phyloP scores from a whole-genome alignment of 2,329 filamentous ascomycete species.

The Colletotrichum siamense region DNA sequence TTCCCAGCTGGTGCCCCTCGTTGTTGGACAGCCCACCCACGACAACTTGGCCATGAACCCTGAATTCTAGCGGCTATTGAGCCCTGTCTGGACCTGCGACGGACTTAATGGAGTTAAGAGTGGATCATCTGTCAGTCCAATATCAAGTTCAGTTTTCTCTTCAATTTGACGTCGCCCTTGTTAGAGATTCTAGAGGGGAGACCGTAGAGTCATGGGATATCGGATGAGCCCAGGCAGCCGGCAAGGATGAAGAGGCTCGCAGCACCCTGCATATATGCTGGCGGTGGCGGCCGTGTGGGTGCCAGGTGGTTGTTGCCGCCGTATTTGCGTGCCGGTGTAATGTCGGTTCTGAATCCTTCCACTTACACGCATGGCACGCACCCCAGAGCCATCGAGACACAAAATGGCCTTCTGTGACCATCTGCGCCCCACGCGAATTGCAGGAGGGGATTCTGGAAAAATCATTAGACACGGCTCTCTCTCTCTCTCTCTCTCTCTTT shows the following conservation, averaged over 20 bases:
- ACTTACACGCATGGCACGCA: neutral
- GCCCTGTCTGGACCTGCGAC: constrained; percentile 4
- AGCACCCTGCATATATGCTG: neutral
- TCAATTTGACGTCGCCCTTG: neutral
- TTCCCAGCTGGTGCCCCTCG: neutral
- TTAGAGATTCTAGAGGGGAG: neutral
- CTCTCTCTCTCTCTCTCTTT: neutral
- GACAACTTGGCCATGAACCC: constrained; percentile 1
- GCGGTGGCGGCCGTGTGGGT: neutral
- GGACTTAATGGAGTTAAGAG: constrained; percentile 15
- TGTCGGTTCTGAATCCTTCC: neutral
- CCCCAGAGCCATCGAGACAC: neutral
- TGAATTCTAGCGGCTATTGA: neutral
- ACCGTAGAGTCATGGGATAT: neutral
- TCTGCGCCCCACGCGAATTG: neutral
- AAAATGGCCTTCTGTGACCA: neutral
- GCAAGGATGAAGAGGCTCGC: neutral
- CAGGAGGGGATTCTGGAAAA: neutral
- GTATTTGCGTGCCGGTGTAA: neutral
- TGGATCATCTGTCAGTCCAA: neutral
- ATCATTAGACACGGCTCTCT: neutral
- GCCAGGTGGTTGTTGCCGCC: neutral
- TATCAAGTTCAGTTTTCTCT: neutral
- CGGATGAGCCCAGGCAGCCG: neutral
- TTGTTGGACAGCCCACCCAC: neutral